phyloP scores from a whole-genome alignment of 1,139 yeast species.

The Protomyces inundatus region DNA sequence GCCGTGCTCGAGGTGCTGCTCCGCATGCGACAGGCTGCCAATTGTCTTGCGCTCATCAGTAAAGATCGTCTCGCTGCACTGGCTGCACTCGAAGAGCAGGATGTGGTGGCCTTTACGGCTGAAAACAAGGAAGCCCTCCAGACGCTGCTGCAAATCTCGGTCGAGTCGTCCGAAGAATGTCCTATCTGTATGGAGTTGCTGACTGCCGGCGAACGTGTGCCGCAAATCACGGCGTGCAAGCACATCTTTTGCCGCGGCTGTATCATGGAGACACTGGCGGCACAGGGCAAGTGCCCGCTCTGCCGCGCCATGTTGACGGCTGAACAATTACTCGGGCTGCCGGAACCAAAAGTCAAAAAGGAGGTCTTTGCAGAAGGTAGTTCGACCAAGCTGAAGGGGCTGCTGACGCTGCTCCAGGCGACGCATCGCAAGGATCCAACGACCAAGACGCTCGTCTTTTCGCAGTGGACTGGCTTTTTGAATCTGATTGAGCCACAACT shows the following conservation, averaged over 20 bases:
- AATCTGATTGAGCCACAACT: constrained; percentile 62
- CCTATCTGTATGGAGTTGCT: constrained; percentile 30
- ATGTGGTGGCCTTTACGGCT: constrained; percentile 24
- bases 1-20: constrained; percentile 77
- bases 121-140: constrained; percentile 29
- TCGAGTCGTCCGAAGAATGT: constrained; percentile 30
- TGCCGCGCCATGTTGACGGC: constrained; percentile 6
- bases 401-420: constrained; percentile 6
- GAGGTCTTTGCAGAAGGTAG: background rate
- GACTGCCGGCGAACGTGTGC: constrained; percentile 13
- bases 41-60: constrained; percentile 52
- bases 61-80: constrained; percentile 20
- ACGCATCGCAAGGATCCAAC: constrained; percentile 10
- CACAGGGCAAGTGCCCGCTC: constrained; percentile 10
- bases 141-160: constrained; percentile 27
- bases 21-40: constrained; percentile 80
- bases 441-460: constrained; percentile 63
- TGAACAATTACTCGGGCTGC: constrained; percentile 3
- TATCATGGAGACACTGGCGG: constrained; percentile 15
- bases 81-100: constrained; percentile 15
- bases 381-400: constrained; percentile 12
- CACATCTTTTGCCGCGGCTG: constrained; percentile 30
- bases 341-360: background rate
- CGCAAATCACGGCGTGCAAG: constrained; percentile 31
- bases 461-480: constrained; percentile 76